Percentiles rank a stretch among this genome's conserved stretches.
Conservation (phyloP, 495 filamentous ascomycete genomes). For the Astrothelium macrocarpum region DNA sequence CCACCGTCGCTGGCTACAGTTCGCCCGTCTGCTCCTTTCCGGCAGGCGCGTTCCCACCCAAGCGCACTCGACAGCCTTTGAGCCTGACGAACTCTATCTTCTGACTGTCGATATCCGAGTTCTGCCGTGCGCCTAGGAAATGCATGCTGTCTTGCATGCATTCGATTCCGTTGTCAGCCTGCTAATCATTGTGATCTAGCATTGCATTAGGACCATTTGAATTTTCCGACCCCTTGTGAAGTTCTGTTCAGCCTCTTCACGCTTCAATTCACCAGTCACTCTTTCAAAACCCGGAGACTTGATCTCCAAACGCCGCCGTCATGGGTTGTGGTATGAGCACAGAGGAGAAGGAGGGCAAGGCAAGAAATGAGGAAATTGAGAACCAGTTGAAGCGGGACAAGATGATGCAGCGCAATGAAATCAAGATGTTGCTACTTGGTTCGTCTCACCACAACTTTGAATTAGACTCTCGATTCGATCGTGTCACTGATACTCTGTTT, state of each 20-base stretch:
- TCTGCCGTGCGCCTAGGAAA: background rate
- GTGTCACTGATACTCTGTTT: constrained; percentile 10
- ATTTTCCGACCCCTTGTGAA: background rate
- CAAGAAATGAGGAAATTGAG: constrained; percentile 96
- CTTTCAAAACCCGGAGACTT: background rate
- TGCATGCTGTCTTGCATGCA: background rate
- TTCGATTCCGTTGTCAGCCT: background rate
- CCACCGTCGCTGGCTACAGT: background rate
- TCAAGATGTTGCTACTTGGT: constrained; percentile 99
- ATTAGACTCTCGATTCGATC: constrained; percentile 2
- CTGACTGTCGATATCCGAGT: background rate
- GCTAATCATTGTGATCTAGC: background rate
- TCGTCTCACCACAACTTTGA: constrained; percentile 29
- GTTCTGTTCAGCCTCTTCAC: background rate
- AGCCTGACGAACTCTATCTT: background rate
- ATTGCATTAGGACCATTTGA: background rate
- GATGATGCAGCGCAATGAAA: constrained; percentile 92
- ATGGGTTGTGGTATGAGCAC: constrained; percentile 99
- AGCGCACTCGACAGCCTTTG: background rate
- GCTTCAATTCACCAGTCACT: background rate
- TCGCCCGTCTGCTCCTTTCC: background rate
- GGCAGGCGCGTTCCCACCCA: background rate
- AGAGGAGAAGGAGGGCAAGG: constrained; percentile 99
- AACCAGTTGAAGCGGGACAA: constrained; percentile 94
- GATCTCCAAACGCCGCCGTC: constrained; percentile 41